These are phyloP conservation scores for Ceratocystis colombiana DNA, from an alignment of 2,329 filamentous ascomycete genomes.

Conservation along the genomic window DNA sequence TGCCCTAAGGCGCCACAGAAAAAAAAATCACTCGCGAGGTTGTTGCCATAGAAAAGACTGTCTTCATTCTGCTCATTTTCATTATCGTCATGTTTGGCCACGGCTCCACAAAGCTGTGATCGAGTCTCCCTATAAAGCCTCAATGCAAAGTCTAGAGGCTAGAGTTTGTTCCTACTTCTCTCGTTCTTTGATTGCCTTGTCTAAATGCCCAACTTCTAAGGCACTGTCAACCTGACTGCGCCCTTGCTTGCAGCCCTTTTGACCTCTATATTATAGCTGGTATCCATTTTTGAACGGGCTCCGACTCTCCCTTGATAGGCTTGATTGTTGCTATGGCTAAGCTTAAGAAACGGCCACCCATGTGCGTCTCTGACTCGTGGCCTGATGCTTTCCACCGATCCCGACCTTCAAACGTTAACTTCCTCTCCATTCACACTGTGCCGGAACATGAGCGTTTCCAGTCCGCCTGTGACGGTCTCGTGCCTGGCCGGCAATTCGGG, in stretches of 20 bases:
- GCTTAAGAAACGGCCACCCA: background rate
- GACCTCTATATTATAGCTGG: background rate
- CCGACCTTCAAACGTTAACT: background rate
- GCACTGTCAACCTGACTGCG: too few relatives aligned
- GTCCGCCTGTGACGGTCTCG: background rate
- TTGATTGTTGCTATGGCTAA: background rate
- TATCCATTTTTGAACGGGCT: background rate
- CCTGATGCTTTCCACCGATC: slow-evolving; percentile 9
- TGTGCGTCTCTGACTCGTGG: background rate
- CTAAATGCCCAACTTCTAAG: background rate
- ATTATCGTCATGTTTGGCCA: background rate
- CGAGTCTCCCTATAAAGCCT: background rate
- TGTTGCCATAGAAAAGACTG: background rate
- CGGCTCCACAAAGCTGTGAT: background rate
- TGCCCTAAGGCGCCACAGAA: slow-evolving; percentile 4
- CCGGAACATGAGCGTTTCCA: background rate
- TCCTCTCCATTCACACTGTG: background rate
- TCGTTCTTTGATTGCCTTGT: background rate
- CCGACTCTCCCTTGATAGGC: background rate
- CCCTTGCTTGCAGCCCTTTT: background rate
- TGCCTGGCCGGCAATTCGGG: background rate
- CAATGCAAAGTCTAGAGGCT: background rate
- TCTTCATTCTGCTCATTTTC: background rate
- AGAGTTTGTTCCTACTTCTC: background rate
- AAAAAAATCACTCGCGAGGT: background rate